Conservation (phyloP, 768 basidiomycete genomes). For the Russula foetens region DNA sequence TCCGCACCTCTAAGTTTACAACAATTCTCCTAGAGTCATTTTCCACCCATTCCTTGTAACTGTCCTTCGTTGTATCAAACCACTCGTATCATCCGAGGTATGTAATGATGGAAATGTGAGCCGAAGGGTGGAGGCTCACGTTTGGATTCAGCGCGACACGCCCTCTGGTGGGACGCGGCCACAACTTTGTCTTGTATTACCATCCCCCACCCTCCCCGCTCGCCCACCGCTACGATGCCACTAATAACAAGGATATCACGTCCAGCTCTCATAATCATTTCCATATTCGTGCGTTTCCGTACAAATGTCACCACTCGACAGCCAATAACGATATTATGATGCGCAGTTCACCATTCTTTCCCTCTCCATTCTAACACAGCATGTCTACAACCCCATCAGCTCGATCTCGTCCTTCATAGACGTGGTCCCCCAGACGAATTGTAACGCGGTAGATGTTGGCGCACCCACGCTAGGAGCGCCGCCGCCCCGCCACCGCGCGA, state of each 20-base stretch:
- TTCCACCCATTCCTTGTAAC: no score
- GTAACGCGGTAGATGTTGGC: not conserved
- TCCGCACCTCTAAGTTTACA: no score
- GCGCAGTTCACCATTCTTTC: not conserved
- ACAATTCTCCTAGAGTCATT: no score
- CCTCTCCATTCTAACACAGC: not conserved
- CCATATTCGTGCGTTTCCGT: not conserved
- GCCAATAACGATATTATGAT: not conserved
- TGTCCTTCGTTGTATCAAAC: no score
- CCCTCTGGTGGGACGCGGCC: not conserved
- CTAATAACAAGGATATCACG: not conserved
- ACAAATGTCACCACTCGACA: not conserved
- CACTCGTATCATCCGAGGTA: no score
- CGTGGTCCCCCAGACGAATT: not conserved
- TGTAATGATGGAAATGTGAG: no score
- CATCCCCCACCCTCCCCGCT: no score
- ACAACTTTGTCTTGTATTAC: not conserved
- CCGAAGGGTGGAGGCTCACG: not conserved
- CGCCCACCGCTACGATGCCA: not conserved
- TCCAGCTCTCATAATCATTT: not conserved
- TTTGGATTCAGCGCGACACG: not conserved
- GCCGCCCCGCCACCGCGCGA: conserved; percentile 18
- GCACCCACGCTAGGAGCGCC: fast-evolving
- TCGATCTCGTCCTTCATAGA: not conserved
- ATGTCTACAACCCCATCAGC: not conserved